phyloP scores from a whole-genome alignment of 495 filamentous ascomycete genomes.

The Sporormia fimetaria region DNA sequence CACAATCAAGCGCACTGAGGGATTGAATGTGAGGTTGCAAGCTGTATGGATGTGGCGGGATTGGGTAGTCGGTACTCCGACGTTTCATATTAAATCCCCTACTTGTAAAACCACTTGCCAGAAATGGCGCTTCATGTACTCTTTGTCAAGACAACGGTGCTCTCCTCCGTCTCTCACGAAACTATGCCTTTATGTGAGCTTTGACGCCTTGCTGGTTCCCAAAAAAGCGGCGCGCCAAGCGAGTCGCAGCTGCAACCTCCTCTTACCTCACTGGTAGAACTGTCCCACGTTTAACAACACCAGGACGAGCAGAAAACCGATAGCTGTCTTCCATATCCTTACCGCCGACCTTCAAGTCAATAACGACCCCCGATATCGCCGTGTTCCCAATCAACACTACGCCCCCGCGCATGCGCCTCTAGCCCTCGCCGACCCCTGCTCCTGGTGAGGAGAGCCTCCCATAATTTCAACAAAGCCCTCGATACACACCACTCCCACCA shows the following conservation, averaged over 20 bases:
- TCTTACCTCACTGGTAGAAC: slow-evolving; percentile 2
- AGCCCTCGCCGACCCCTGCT: slow-evolving; percentile 12
- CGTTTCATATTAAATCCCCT: slow-evolving; percentile 24
- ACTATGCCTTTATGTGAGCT: slow-evolving; percentile 2
- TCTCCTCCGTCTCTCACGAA: background rate
- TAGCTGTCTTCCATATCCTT: background rate
- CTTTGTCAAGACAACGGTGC: slow-evolving; percentile 3
- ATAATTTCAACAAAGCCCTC: slow-evolving; percentile 15
- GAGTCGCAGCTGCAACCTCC: slow-evolving; percentile 4
- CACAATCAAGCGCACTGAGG: slow-evolving; percentile 27
- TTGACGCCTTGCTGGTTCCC: background rate
- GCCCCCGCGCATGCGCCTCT: slow-evolving; percentile 16
- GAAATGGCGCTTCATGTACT: slow-evolving; percentile 13
- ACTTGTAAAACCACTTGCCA: slow-evolving; percentile 23
- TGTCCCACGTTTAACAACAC: slow-evolving; percentile 9
- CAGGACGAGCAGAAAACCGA: slow-evolving; percentile 1
- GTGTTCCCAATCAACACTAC: background rate
- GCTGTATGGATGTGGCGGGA: slow-evolving; percentile 11
- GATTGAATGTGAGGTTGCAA: background rate
- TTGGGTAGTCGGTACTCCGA: slow-evolving; percentile 14
- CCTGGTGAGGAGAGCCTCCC: slow-evolving; percentile 13
- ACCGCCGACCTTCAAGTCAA: background rate
- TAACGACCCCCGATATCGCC: background rate
- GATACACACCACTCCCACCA: slow-evolving; percentile 12
- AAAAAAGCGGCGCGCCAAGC: slow-evolving; percentile 8